A percentile compares a stretch with the other conserved stretches of the same genome.
These are phyloP conservation scores for Eucalyptus pauciflora DNA, from an alignment of 345 rosid genomes.

Conservation along the genomic window DNA sequence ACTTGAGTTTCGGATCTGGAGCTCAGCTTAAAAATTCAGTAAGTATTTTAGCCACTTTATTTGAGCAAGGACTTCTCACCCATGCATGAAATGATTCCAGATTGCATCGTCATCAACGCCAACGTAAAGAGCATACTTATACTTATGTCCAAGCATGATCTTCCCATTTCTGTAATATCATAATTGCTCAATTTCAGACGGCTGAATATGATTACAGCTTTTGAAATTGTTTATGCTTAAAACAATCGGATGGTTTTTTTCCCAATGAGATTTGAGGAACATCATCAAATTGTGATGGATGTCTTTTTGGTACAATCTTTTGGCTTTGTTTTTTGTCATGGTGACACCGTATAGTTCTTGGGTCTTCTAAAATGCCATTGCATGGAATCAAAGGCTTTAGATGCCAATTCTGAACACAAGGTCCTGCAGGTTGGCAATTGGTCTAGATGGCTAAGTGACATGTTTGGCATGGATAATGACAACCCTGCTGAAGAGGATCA, in stretches of 20 bases:
- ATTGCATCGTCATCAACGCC: neutral
- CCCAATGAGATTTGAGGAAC: neutral
- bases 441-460: slow-evolving; percentile 78
- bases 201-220: neutral
- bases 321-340: neutral
- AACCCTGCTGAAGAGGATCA: slow-evolving; percentile 26
- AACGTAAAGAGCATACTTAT: neutral
- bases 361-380: neutral
- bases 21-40: slow-evolving; percentile 95
- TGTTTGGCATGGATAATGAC: slow-evolving; percentile 52
- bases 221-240: neutral
- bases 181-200: neutral
- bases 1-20: slow-evolving; percentile 96
- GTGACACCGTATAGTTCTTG: neutral
- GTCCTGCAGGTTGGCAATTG: slow-evolving; percentile 77
- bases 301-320: neutral
- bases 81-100: neutral
- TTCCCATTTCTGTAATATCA: neutral
- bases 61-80: neutral
- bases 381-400: neutral
- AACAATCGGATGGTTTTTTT: neutral
- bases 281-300: neutral
- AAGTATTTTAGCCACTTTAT: neutral
- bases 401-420: neutral
- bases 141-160: neutral